Evolutionary conservation across 2,329 filamentous ascomycete genomes (phyloP), one percentile per base, ranked within the genome.

Genomic region (Thermoascus crustaceus): DNA sequence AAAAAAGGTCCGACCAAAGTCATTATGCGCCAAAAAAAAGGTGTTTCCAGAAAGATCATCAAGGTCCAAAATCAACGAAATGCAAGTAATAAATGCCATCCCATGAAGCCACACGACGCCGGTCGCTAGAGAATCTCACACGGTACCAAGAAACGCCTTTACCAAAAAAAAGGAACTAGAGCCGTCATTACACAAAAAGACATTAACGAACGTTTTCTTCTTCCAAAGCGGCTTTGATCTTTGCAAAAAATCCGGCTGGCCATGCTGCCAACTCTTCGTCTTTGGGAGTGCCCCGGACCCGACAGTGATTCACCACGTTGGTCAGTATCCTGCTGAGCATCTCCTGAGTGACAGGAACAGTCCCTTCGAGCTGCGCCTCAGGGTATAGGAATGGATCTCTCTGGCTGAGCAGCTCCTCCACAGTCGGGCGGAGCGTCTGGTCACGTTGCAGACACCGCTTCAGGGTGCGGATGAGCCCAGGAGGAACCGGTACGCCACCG

Each of bases 361-460:
- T 62, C 23, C 65, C 65, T 16, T 63, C 56, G 7, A 61, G 52
- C 29, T 60, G 57, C 4, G 59, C 55, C 33, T 78, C 75, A 0
- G 77, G 76, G 43, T 76, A 71, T 36, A 80, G 50, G 46, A 75
- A 80, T 2, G 67, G 62, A 46, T 80, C 75, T 5, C 60, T 51
- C n/a, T 70, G 66, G 32, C 64, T 58, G 6, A 81, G 63, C 23
- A 81, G 60, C 39, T 78, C 67, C 5, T 66, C 62, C 17, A 78
- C 68, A 3, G 70, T 77, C 6, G 76, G 76, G 23, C 77, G 61
- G 25, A 68, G 60, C 2, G 64, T 62, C 13, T 74, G 69, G 43
- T 79, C 73, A 23, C 77, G 68, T 42, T 78, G 68, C 18, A 81
- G 55, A 45, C 77, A 81, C 25, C 66, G 61, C 34, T 69, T 68